Conservation (phyloP, 495 filamentous ascomycete species). For the Halenospora varia region DNA sequence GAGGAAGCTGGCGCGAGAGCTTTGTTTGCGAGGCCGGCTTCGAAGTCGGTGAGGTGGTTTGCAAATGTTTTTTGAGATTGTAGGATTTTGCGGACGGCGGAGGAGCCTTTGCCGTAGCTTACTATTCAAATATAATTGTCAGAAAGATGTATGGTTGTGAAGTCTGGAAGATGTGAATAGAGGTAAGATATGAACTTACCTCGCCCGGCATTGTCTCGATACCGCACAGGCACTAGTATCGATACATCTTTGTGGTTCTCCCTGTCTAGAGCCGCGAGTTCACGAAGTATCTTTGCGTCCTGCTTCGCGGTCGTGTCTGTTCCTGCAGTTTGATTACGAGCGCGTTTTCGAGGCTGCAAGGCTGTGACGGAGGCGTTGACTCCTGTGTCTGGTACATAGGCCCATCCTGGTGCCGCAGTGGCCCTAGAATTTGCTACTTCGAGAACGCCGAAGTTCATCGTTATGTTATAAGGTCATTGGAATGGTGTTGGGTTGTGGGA, state of each 20-base stretch:
- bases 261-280: slow-evolving; percentile 73
- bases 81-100: slow-evolving; percentile 86
- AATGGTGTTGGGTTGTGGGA: neutral
- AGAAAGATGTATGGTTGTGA: too few relatives aligned
- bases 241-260: slow-evolving; percentile 71
- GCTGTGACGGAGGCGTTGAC: slow-evolving; percentile 50
- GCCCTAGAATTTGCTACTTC: slow-evolving; percentile 67
- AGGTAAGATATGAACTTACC: too few relatives aligned
- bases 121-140: slow-evolving; percentile 5
- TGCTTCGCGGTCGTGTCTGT: slow-evolving; percentile 67
- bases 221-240: slow-evolving; percentile 59
- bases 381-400: slow-evolving; percentile 77
- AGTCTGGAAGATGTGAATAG: too few relatives aligned
- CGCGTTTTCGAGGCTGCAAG: slow-evolving; percentile 63
- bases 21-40: slow-evolving; percentile 54
- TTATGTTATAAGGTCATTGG: slow-evolving; percentile 7
- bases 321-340: slow-evolving; percentile 50
- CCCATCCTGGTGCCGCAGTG: slow-evolving; percentile 74
- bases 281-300: slow-evolving; percentile 69
- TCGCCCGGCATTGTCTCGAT: slow-evolving; percentile 44
- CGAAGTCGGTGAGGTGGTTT: slow-evolving; percentile 87
- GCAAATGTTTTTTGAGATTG: slow-evolving; percentile 86
- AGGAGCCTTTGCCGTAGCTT: slow-evolving; percentile 56
- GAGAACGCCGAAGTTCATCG: slow-evolving; percentile 55
- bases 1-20: slow-evolving; percentile 18